Evolutionary conservation across 139 green algal genomes (phyloP), one percentile per base, ranked within the genome.

Genomic region (Deuterostichococcus epilithicus): DNA sequence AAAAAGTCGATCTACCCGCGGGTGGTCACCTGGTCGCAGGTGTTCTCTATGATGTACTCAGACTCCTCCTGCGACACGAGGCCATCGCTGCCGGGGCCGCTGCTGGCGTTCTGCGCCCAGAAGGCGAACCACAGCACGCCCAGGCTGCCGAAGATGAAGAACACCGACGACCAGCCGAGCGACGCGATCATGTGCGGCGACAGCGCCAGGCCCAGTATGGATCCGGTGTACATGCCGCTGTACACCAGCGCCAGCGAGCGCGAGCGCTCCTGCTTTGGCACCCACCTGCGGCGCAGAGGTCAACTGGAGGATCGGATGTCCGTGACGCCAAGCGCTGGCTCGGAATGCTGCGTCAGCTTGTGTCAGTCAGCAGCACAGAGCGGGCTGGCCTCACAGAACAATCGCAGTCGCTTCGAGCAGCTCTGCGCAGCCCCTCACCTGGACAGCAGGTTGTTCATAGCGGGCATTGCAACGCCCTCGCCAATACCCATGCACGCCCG

Each of bases 361-460:
- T n/a, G n/a, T n/a, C n/a, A n/a, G n/a, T n/a, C n/a, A n/a, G n/a
- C n/a, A n/a, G n/a, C n/a, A n/a, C n/a, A n/a, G n/a, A n/a, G n/a
- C n/a, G n/a, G n/a, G 18, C 18, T 18, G 47, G 47, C 47, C 18
- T 63, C 33, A 58, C 15, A 76, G 38, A 25, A 76, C 13, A 23
- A 23, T 25, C 26, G 33, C 4, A 70, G n/a, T 30, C 5, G 25
- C 26, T 42, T 28, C n/a, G 1, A 35, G 26, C 2, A 0, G 25
- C 70, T 63, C 23, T n/a, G 22, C 33, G 37, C 5, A 34, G 18
- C 5, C 23, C n/a, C 85, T 82, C 72, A 96, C 86, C 88, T 85
- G 4, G 90, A 94, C n/a, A 99, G 86, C 77, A 99, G 78, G 75
- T 94, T 97, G 86, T 98, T 99, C 95, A 99, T 99, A 10, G 96